These are phyloP conservation scores for Entomortierella parvispora DNA, from an alignment of 192 early-diverging fungal genomes.

Conservation along the genomic window DNA sequence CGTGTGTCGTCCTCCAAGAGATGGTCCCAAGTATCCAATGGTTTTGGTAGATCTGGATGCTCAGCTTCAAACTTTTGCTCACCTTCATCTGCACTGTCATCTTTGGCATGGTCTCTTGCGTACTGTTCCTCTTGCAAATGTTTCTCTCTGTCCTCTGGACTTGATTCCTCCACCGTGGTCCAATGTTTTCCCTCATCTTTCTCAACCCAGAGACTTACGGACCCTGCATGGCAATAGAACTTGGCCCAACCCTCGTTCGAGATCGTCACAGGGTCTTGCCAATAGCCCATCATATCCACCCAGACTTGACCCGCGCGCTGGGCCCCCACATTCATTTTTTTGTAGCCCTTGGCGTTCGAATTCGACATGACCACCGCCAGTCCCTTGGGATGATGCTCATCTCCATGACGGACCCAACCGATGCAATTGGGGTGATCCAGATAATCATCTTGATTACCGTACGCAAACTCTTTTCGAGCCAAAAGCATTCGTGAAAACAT, in stretches of 20 bases:
- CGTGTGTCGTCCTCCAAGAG: constrained; percentile 28
- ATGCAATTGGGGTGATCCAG: constrained; percentile 56
- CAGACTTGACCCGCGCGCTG: constrained; percentile 21
- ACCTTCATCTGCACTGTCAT: constrained; percentile 5
- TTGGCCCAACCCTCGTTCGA: constrained; percentile 27
- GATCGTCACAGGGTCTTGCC: constrained; percentile 24
- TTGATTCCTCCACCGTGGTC: constrained; percentile 20
- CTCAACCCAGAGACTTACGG: constrained; percentile 21
- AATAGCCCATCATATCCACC: constrained; percentile 42
- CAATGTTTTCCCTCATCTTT: constrained; percentile 28
- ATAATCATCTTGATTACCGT: constrained; percentile 58
- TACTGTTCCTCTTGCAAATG: constrained; percentile 14
- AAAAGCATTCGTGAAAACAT: constrained; percentile 36
- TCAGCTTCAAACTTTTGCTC: constrained; percentile 7
- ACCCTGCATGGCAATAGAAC: constrained; percentile 29
- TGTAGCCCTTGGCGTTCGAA: constrained; percentile 22
- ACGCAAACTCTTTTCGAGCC: constrained; percentile 50
- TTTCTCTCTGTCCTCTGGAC: constrained; percentile 6
- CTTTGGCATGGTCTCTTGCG: constrained; percentile 19
- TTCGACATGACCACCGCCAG: constrained; percentile 36
- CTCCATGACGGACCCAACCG: constrained; percentile 55
- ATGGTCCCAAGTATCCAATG: constrained; percentile 36
- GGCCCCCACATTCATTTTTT: constrained; percentile 19
- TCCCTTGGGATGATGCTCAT: constrained; percentile 19
- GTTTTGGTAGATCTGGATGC: constrained; percentile 25